Conservation (phyloP, 768 basidiomycete genomes). For the Piloderma croceum region DNA sequence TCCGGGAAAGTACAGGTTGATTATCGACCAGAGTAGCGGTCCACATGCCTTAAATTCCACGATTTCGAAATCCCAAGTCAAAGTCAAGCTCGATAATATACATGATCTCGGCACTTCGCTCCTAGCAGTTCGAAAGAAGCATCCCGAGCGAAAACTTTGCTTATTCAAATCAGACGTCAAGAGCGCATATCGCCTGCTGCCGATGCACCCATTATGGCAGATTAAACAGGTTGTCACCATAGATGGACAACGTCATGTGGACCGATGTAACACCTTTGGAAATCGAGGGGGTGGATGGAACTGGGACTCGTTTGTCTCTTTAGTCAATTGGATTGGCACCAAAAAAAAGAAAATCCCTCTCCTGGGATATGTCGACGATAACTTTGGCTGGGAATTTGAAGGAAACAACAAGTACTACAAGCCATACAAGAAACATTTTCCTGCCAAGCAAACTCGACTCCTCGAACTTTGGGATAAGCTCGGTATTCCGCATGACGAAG, state of each 20-base stretch:
- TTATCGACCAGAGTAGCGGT: too few relatives aligned
- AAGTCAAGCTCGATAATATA: too few relatives aligned
- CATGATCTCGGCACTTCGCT: slow-evolving; percentile 24
- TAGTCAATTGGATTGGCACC: slow-evolving; percentile 27
- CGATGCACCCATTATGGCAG: slow-evolving; percentile 36
- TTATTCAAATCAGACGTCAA: slow-evolving; percentile 34
- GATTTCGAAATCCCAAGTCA: too few relatives aligned
- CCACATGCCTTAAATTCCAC: too few relatives aligned
- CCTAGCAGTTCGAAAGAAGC: slow-evolving; percentile 1
- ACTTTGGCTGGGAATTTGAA: slow-evolving; percentile 13
- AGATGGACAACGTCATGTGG: slow-evolving; percentile 17
- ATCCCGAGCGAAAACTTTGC: slow-evolving; percentile 6
- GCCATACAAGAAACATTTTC: slow-evolving; percentile 17
- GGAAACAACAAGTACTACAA: slow-evolving; percentile 17
- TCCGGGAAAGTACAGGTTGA: too few relatives aligned
- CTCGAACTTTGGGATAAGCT: slow-evolving; percentile 27
- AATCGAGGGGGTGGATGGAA: slow-evolving; percentile 13
- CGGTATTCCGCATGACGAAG: slow-evolving; percentile 23
- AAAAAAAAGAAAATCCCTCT: slow-evolving; percentile 10
- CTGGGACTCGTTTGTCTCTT: slow-evolving; percentile 25
- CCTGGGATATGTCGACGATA: slow-evolving; percentile 25
- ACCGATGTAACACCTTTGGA: slow-evolving; percentile 23
- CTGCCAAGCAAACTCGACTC: slow-evolving; percentile 18
- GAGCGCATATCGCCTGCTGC: slow-evolving; percentile 31
- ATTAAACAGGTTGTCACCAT: slow-evolving; percentile 31